Percentiles rank a stretch among this genome's conserved stretches.
Evolutionary conservation across 2,329 filamentous ascomycete species (phyloP).

Genomic region (Penicillium sp.): DNA sequence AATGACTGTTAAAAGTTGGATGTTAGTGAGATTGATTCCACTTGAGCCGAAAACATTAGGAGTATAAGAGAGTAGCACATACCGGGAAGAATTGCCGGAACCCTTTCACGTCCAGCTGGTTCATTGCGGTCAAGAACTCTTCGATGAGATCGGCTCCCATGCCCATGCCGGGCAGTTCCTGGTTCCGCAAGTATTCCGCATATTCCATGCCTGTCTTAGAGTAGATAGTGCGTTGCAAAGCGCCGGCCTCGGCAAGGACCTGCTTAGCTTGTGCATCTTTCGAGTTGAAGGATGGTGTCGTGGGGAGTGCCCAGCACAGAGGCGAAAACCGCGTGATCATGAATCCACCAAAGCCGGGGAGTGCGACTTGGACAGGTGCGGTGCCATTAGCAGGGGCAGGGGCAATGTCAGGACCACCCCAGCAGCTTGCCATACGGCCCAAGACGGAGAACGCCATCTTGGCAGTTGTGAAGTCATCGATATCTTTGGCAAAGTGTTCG

Average conservation of each 20-base stretch:
- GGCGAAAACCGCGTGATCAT: slow-evolving; percentile 86
- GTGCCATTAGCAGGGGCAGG: slow-evolving; percentile 33
- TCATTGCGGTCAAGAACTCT: slow-evolving; percentile 49
- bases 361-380: slow-evolving; percentile 41
- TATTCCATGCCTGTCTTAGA: slow-evolving; percentile 84
- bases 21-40: slow-evolving; percentile 9
- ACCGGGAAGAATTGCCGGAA: slow-evolving; percentile 53
- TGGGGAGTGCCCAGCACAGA: slow-evolving; percentile 84
- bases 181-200: slow-evolving; percentile 52
- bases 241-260: slow-evolving; percentile 83
- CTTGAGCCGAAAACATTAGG: neutral
- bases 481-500: slow-evolving; percentile 77
- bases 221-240: slow-evolving; percentile 85
- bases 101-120: slow-evolving; percentile 45
- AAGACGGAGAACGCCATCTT: slow-evolving; percentile 81
- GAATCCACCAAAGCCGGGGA: slow-evolving; percentile 90
- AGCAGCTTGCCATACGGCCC: slow-evolving; percentile 77
- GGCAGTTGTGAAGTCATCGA: slow-evolving; percentile 64
- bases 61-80: slow-evolving; percentile 14
- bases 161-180: slow-evolving; percentile 49
- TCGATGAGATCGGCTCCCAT: slow-evolving; percentile 49
- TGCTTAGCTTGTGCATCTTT: slow-evolving; percentile 86
- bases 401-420: slow-evolving; percentile 81
- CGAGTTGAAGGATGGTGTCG: slow-evolving; percentile 74
- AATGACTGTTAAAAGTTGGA: slow-evolving; percentile 34